These are phyloP conservation scores for Diaporthe eres DNA, from an alignment of 2,329 filamentous ascomycete species.

Conservation along the genomic window DNA sequence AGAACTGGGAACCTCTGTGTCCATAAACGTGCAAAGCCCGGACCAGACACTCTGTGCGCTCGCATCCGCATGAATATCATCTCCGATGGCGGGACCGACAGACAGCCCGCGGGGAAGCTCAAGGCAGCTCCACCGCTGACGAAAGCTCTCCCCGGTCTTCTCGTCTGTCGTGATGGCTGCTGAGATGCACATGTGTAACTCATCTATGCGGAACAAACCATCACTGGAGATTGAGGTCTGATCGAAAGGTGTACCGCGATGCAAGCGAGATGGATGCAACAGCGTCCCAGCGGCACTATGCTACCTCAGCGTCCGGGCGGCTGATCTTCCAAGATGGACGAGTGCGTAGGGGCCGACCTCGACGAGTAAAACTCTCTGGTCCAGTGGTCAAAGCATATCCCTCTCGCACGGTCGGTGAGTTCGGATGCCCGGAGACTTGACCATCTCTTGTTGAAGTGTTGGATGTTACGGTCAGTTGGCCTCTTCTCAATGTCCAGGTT, in stretches of 20 bases:
- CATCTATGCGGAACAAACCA: neutral
- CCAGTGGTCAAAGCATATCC: neutral
- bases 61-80: constrained; percentile 26
- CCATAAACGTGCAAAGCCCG: neutral
- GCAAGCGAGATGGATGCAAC: constrained; percentile 24
- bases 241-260: neutral
- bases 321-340: constrained; percentile 7
- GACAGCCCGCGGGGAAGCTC: constrained; percentile 1
- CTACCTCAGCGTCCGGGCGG: constrained; percentile 15
- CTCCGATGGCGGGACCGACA: constrained; percentile 31
- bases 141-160: neutral
- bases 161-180: neutral
- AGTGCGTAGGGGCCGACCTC: neutral
- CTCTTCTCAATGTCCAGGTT: neutral
- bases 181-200: neutral
- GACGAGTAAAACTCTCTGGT: neutral
- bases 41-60: neutral
- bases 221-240: neutral
- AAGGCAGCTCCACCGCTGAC: constrained; percentile 1
- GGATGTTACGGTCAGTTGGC: neutral
- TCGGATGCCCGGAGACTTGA: constrained; percentile 14
- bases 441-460: neutral
- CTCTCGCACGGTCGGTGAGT: constrained; percentile 15
- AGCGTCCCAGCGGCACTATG: constrained; percentile 4
- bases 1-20: neutral